A percentile compares a stretch with the other conserved stretches of the same genome.
phyloP scores from a whole-genome alignment of 2,329 filamentous ascomycete species.

The Fusarium penzigii region DNA sequence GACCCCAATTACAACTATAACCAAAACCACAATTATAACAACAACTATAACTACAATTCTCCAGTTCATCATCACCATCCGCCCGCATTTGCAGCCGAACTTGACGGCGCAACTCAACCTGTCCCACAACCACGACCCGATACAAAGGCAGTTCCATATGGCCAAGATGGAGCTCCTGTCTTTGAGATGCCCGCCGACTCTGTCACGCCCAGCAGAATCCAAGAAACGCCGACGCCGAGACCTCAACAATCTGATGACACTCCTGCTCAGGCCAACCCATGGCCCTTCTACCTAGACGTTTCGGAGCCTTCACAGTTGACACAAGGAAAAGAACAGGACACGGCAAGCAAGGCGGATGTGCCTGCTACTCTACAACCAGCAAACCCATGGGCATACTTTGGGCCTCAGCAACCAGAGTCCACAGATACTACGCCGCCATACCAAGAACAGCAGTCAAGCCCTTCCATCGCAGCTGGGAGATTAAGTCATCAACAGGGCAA shows the following conservation, averaged over 20 bases:
- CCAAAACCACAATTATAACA: neutral
- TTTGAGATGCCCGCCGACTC: slow-evolving; percentile 38
- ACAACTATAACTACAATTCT: slow-evolving; percentile 14
- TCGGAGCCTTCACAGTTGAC: slow-evolving; percentile 3
- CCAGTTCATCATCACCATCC: slow-evolving; percentile 14
- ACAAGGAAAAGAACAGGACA: slow-evolving; percentile 5
- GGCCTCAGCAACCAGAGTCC: slow-evolving; percentile 19
- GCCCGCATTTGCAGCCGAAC: slow-evolving; percentile 33
- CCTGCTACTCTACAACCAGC: slow-evolving; percentile 14
- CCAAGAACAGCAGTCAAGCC: neutral
- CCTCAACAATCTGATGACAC: slow-evolving; percentile 1
- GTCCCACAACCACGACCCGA: slow-evolving; percentile 6
- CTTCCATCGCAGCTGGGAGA: too few relatives aligned
- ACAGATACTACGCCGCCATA: neutral
- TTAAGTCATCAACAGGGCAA: too few relatives aligned
- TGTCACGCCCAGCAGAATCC: slow-evolving; percentile 6
- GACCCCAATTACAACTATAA: slow-evolving; percentile 9
- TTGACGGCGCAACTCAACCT: slow-evolving; percentile 28
- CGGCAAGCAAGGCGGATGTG: slow-evolving; percentile 5
- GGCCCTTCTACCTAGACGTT: slow-evolving; percentile 33
- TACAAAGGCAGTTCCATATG: slow-evolving; percentile 13
- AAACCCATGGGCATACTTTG: slow-evolving; percentile 38
- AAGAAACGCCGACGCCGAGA: slow-evolving; percentile 5
- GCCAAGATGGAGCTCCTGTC: slow-evolving; percentile 23
- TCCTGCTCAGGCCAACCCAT: slow-evolving; percentile 27